These are phyloP conservation scores for Colletotrichum sp. DNA, from an alignment of 2,329 filamentous ascomycete genomes.

Conservation along the genomic window DNA sequence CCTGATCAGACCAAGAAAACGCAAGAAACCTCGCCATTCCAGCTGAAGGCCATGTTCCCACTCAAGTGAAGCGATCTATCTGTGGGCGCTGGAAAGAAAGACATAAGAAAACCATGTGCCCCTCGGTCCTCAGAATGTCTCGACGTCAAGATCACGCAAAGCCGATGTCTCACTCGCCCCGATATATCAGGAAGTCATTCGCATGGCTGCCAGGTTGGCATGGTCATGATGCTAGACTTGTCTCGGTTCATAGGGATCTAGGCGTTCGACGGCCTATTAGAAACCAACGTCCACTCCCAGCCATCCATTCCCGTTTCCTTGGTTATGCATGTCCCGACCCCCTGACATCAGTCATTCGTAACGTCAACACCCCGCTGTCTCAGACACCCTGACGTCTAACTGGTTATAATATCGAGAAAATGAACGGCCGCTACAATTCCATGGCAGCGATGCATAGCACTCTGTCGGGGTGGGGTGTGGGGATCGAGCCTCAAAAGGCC, in stretches of 20 bases:
- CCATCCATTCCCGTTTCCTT: background rate
- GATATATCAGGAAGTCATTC: background rate
- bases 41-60: background rate
- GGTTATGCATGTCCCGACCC: background rate
- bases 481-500: background rate
- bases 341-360: background rate
- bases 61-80: background rate
- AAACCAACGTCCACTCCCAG: background rate
- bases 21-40: background rate
- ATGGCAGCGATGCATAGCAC: background rate
- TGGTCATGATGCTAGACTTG: background rate
- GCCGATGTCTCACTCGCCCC: background rate
- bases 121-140: background rate
- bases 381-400: conserved; percentile 9
- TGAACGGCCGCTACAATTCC: background rate
- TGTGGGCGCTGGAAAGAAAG: background rate
- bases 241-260: background rate
- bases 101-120: background rate
- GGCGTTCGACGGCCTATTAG: background rate
- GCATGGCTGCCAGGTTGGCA: background rate
- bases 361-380: background rate
- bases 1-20: background rate
- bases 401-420: background rate
- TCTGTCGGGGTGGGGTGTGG: background rate
- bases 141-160: background rate